Evolutionary conservation across 371 early-diverging fungal species (phyloP).

Genomic region (Saksenaea vasiformis): DNA sequence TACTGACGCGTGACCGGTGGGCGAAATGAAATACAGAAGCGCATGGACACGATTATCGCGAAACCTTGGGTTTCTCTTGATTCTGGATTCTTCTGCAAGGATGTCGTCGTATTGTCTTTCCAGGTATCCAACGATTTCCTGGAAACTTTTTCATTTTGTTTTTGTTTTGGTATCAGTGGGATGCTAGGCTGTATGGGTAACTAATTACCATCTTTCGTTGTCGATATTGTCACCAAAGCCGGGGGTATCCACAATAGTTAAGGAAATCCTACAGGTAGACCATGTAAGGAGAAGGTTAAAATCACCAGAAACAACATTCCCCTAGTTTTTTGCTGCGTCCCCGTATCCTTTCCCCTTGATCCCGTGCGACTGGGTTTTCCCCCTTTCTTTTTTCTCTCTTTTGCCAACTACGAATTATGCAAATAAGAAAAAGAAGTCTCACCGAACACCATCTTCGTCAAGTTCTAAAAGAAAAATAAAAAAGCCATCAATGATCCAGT

Average conservation of each 20-base stretch:
- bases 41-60: conserved; percentile 98
- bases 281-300: conserved; percentile 7
- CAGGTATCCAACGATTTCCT: conserved; percentile 90
- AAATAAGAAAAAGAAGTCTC: conserved; percentile 21
- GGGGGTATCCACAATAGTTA: conserved; percentile 94
- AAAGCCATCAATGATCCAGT: neutral
- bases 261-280: conserved; percentile 45
- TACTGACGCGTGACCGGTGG: conserved; percentile 90
- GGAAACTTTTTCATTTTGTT: conserved; percentile 52
- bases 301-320: neutral
- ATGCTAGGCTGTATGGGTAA: conserved; percentile 34
- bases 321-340: neutral
- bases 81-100: conserved; percentile 91
- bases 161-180: neutral
- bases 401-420: neutral
- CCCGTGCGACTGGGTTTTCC: neutral
- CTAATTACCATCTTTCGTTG: conserved; percentile 69
- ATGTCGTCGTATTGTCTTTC: conserved; percentile 96
- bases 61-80: conserved; percentile 95
- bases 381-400: neutral
- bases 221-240: conserved; percentile 95
- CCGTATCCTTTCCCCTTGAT: conserved; percentile 3
- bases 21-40: conserved; percentile 95
- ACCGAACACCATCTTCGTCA: conserved; percentile 94
- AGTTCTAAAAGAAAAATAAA: conserved; percentile 59